These are phyloP conservation scores for Zygnema cylindricum DNA, from an alignment of 139 green algal genomes.

Conservation along the genomic window DNA sequence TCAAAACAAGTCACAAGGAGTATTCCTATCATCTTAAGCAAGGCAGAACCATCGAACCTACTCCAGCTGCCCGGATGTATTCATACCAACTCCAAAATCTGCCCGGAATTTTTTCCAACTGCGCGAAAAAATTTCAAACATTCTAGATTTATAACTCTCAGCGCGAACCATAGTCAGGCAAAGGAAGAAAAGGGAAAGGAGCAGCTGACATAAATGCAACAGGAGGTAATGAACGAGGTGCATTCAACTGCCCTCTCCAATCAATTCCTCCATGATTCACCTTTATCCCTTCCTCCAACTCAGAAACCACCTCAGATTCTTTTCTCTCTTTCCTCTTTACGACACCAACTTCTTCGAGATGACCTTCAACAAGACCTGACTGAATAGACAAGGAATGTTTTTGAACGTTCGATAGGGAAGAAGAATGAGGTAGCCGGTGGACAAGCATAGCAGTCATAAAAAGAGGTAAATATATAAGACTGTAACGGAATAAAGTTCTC, in stretches of 20 bases:
- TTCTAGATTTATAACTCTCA: no score
- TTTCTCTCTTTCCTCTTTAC: neutral
- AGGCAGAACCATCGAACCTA: no score
- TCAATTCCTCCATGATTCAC: neutral
- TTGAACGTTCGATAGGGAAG: neutral
- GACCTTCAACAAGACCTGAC: neutral
- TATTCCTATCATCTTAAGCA: no score
- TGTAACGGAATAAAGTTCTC: constrained; percentile 84
- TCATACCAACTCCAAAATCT: no score
- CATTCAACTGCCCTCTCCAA: neutral
- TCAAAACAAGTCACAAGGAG: no score
- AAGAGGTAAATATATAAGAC: constrained; percentile 89
- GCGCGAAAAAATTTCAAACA: no score
- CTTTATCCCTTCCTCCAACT: neutral
- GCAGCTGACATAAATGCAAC: constrained; percentile 37
- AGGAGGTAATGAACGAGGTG: constrained; percentile 1
- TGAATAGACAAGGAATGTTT: neutral
- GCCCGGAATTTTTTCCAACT: no score
- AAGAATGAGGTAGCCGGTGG: constrained; percentile 75
- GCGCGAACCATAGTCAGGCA: constrained; percentile 17
- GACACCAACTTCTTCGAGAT: neutral
- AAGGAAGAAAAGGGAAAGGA: constrained; percentile 41
- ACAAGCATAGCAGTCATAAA: constrained; percentile 83
- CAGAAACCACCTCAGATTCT: neutral
- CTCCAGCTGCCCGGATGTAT: no score